Evolutionary conservation across 2,329 filamentous ascomycete genomes (phyloP), one percentile per base, ranked within the genome.

Genomic region (Aureobasidium zeae): DNA sequence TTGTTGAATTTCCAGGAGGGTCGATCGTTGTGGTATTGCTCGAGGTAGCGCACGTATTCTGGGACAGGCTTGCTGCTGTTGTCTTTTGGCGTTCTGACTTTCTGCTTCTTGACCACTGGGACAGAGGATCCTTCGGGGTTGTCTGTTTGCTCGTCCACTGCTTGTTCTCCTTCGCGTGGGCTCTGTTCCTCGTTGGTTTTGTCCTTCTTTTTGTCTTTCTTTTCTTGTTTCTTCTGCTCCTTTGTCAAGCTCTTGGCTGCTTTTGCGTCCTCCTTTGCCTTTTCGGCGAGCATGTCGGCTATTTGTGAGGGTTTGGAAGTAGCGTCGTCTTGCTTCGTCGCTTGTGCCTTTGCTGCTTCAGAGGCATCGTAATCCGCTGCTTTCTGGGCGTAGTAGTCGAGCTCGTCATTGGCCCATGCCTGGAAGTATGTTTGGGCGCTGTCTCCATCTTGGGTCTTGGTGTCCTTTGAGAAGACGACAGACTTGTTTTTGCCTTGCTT

Each of bases 1-100:
- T 95, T 95, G 69, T 93, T 94, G 70, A 95, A 96, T 63, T 94
- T 95, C 89, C 89, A 96, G 53, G 70, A 71, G 8, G 73, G 68
- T 46, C 79, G 79, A 48, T 79, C 73, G 44, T 73, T 73, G 63
- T 84, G 72, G 72, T 87, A 94, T 58, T 81, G 77, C 34, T 72
- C 72, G 32, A 95, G 74, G 60, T 95, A 95, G 42, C 76, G 71
- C 12, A 93, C 70, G 46, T 86, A 81, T 11, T 80, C 74, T 34
- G 76, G 71, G 44, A 33, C 31, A 3, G 30, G 15, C 13, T 47
- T 44, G 32, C 36, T 34, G 28, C 43, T 29, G 29, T 33, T 34
- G 31, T 45, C 34, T n/a, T 51, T 52, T 5, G 46, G 42, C 28
- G 51, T 51, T 26, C 45, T 42, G 3, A 44, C 48, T 13, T 50